These are phyloP conservation scores for Lachnum nothofagi DNA, from an alignment of 2,329 filamentous ascomycete genomes.

Conservation along the genomic window DNA sequence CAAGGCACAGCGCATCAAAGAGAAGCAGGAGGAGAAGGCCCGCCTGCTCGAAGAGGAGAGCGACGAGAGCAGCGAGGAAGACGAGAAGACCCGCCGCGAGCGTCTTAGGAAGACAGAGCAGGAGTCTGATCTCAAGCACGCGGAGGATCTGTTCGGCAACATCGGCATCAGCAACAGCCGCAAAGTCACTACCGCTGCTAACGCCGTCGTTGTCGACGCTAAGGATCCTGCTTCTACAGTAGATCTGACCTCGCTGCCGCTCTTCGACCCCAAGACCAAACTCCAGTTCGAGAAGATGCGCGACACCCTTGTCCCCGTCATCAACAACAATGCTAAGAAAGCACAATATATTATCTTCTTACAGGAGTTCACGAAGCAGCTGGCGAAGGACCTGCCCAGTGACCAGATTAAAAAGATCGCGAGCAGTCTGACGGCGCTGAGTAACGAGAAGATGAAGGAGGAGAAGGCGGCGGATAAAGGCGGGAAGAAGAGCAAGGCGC, in stretches of 20 bases:
- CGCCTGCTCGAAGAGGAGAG: conserved; percentile 51
- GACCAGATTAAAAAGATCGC: conserved; percentile 96
- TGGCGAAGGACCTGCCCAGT: conserved; percentile 80
- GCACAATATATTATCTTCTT: conserved; percentile 85
- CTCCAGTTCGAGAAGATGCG: conserved; percentile 76
- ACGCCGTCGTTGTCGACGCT: conserved; percentile 63
- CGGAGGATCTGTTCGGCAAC: conserved; percentile 81
- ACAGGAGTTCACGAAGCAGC: conserved; percentile 82
- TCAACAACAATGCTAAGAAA: conserved; percentile 74
- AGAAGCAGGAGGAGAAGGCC: conserved; percentile 60
- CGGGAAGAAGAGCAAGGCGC: conserved; percentile 93
- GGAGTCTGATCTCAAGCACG: conserved; percentile 82
- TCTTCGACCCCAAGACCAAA: conserved; percentile 90
- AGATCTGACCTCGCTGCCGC: conserved; percentile 70
- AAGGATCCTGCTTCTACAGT: conserved; percentile 72
- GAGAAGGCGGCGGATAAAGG: conserved; percentile 93
- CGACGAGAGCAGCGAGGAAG: conserved; percentile 58
- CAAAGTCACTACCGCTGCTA: conserved; percentile 60
- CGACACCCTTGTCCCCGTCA: conserved; percentile 71
- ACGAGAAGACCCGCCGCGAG: conserved; percentile 67
- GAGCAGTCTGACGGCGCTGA: conserved; percentile 77
- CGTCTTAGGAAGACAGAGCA: conserved; percentile 76
- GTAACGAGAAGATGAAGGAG: conserved; percentile 98
- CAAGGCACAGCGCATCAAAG: conserved; percentile 79
- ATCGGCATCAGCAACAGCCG: conserved; percentile 62